Evolutionary conservation across 2,329 filamentous ascomycete species (phyloP).

Genomic region (Keithomyces neogunnii): DNA sequence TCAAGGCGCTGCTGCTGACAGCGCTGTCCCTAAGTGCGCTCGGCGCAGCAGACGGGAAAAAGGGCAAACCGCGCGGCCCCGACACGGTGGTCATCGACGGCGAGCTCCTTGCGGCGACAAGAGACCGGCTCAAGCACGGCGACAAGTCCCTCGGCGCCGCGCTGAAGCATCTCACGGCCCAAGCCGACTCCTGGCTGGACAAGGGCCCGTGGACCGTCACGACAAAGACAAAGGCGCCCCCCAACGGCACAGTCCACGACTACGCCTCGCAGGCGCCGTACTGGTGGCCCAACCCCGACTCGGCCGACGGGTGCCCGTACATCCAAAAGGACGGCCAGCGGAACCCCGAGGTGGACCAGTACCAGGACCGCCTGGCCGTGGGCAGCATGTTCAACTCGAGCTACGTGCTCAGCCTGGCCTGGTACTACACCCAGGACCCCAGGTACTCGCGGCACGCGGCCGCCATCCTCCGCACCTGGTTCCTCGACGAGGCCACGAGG

Average conservation of each 20-base stretch:
- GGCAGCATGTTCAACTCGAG: conserved; percentile 17
- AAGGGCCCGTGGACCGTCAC: conserved; percentile 19
- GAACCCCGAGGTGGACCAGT: conserved; percentile 17
- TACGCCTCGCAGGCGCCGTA: conserved; percentile 17
- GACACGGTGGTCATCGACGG: conserved; percentile 12
- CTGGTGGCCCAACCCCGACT: conserved; percentile 14
- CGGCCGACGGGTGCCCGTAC: conserved; percentile 15
- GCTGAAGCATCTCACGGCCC: conserved; percentile 10
- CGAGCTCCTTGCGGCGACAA: conserved; percentile 6
- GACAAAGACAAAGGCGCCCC: conserved; percentile 11
- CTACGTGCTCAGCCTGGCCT: conserved; percentile 17
- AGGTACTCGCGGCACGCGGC: conserved; percentile 15
- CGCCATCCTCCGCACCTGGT: conserved; percentile 18
- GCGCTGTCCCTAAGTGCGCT: no score
- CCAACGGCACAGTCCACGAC: conserved; percentile 14
- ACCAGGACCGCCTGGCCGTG: conserved; percentile 13
- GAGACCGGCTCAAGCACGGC: conserved; percentile 2
- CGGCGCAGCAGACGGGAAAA: no score
- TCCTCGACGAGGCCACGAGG: conserved; percentile 13
- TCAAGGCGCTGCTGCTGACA: no score
- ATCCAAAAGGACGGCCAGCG: conserved; percentile 15
- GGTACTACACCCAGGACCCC: conserved; percentile 17
- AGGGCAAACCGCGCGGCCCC: background rate
- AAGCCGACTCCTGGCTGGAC: conserved; percentile 13
- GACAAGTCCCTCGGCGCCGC: conserved; percentile 1